Evolutionary conservation across 1,284 basidiomycete species (phyloP).

Genomic region (Pseudozyma flocculosa): DNA sequence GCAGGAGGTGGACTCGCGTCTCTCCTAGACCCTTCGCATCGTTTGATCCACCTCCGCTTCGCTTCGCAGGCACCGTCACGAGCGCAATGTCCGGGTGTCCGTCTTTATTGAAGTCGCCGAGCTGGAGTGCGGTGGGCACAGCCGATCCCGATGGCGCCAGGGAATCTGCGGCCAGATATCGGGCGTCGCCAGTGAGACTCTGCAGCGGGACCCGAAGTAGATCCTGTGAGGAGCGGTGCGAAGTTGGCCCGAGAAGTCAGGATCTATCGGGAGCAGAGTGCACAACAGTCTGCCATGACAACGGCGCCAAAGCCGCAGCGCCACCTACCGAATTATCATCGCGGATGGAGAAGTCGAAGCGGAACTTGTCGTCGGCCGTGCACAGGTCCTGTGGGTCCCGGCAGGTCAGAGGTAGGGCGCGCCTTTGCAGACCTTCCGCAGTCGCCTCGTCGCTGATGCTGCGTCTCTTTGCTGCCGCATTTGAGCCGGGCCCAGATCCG

Average conservation of each 20-base stretch:
- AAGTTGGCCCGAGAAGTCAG: no score
- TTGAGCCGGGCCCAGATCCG: not conserved
- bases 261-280: no score
- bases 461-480: not conserved
- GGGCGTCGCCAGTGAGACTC: constrained; percentile 61
- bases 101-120: constrained; percentile 90
- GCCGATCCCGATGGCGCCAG: constrained; percentile 59
- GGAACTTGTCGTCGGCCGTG: constrained; percentile 75
- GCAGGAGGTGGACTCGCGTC: constrained; percentile 69
- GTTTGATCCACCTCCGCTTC: constrained; percentile 42
- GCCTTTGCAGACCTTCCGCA: not conserved
- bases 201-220: constrained; percentile 71
- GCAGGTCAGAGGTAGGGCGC: constrained; percentile 11
- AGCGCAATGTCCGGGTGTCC: constrained; percentile 86
- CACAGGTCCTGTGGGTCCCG: constrained; percentile 78
- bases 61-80: constrained; percentile 63
- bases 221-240: constrained; percentile 63
- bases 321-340: constrained; percentile 66
- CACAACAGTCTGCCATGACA: no score
- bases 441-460: not conserved
- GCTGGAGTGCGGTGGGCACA: constrained; percentile 74
- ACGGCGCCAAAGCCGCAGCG: no score
- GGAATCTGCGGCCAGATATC: constrained; percentile 69
- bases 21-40: constrained; percentile 33
- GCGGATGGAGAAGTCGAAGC: constrained; percentile 69